Percentiles rank a stretch among this genome's conserved stretches.
These are phyloP conservation scores for Erythrophleum fordii DNA, from an alignment of 306 rosid genomes.

Conservation along the genomic window DNA sequence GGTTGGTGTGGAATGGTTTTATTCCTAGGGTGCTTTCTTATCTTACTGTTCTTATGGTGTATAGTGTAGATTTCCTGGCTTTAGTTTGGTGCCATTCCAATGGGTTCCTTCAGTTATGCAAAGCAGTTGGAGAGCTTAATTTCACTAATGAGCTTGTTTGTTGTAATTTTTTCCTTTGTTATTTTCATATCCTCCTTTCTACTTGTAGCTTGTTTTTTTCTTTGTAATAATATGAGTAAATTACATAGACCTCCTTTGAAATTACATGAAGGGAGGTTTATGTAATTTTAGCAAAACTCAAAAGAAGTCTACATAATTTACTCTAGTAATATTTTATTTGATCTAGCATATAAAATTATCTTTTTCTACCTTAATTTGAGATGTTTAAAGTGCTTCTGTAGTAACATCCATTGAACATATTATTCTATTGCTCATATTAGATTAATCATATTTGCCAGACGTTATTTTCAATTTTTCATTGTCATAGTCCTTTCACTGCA, in stretches of 20 bases:
- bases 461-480: neutral
- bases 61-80: neutral
- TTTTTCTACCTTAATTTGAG: neutral
- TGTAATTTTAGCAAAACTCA: neutral
- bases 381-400: neutral
- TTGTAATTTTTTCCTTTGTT: neutral
- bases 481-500: conserved; percentile 10
- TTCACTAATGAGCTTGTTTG: neutral
- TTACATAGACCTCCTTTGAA: no score
- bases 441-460: neutral
- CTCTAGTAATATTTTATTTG: neutral
- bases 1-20: neutral
- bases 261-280: neutral
- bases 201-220: no score
- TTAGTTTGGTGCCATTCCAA: neutral
- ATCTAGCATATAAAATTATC: neutral
- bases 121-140: neutral
- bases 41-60: neutral
- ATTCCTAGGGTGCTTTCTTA: neutral
- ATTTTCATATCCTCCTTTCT: no score
- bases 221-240: no score
- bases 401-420: neutral
- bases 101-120: neutral
- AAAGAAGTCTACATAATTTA: neutral
- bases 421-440: neutral